A percentile compares a stretch with the other conserved stretches of the same genome.
Conservation (phyloP, 2,329 filamentous ascomycete species). For the Paecilomyces fulvus region DNA sequence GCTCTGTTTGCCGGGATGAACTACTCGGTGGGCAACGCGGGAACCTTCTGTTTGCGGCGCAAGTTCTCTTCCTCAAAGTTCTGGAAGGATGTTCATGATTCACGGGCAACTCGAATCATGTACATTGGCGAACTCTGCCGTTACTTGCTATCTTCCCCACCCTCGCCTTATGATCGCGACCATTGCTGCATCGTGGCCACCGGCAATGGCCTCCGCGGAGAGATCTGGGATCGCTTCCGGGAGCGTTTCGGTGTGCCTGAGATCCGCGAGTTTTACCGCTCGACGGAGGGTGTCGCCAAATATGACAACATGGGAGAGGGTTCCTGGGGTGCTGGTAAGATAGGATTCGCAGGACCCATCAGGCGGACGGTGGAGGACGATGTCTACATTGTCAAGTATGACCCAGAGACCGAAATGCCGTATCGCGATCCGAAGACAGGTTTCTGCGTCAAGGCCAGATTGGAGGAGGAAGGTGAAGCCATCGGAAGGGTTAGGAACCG, state of each 20-base stretch:
- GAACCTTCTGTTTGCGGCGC: conserved; percentile 36
- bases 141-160: conserved; percentile 39
- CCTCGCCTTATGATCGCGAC: conserved; percentile 36
- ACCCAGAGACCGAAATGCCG: conserved; percentile 33
- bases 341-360: conserved; percentile 37
- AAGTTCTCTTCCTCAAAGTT: conserved; percentile 41
- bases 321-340: conserved; percentile 34
- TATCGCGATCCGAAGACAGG: conserved; percentile 38
- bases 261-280: conserved; percentile 42
- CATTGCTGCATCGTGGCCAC: conserved; percentile 37
- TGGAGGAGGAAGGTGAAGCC: conserved; percentile 37
- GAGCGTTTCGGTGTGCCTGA: conserved; percentile 44
- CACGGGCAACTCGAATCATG: conserved; percentile 34
- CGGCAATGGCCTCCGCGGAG: conserved; percentile 42
- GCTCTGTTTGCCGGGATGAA: conserved; percentile 39
- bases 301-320: conserved; percentile 38
- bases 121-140: conserved; percentile 44
- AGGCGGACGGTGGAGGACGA: conserved; percentile 33
- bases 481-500: conserved; percentile 37
- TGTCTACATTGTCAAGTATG: conserved; percentile 35
- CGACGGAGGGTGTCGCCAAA: conserved; percentile 39
- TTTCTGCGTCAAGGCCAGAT: conserved; percentile 30
- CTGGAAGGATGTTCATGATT: conserved; percentile 39
- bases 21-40: conserved; percentile 31
- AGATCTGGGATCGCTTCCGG: conserved; percentile 46